Evolutionary conservation across 2,329 filamentous ascomycete genomes (phyloP).

Genomic region (Ophidiomyces ophidiicola): DNA sequence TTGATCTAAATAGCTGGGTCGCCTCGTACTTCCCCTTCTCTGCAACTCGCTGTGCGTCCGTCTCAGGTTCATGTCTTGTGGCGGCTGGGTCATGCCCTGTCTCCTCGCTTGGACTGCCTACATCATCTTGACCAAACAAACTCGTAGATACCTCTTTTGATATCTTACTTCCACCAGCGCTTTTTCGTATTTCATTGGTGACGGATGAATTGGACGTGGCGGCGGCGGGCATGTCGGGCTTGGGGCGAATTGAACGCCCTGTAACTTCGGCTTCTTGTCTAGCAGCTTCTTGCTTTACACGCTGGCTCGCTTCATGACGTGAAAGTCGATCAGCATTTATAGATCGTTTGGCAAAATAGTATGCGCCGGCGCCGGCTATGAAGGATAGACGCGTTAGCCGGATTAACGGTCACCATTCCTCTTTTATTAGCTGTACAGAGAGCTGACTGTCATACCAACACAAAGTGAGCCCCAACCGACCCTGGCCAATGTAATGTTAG

Average conservation of each 20-base stretch:
- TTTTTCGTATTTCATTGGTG: constrained; percentile 2
- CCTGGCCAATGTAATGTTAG: constrained; percentile 39
- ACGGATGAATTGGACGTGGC: neutral
- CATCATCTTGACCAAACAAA: constrained; percentile 30
- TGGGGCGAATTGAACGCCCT: neutral
- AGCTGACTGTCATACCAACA: constrained; percentile 47
- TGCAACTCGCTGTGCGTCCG: constrained; percentile 50
- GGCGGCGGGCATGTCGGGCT: neutral
- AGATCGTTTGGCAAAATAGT: constrained; percentile 87
- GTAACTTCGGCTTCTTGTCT: constrained; percentile 11
- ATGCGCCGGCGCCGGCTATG: constrained; percentile 74
- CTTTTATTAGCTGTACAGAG: neutral
- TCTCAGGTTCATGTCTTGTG: constrained; percentile 65
- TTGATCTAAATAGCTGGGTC: constrained; percentile 58
- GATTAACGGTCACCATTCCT: neutral
- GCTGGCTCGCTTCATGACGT: constrained; percentile 49
- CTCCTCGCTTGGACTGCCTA: constrained; percentile 59
- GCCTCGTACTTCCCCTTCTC: constrained; percentile 91
- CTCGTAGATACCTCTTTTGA: constrained; percentile 1
- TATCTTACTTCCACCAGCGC: constrained; percentile 1
- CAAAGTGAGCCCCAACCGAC: constrained; percentile 86
- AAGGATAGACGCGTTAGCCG: constrained; percentile 9
- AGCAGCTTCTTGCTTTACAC: constrained; percentile 21
- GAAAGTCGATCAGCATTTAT: constrained; percentile 81
- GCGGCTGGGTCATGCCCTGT: constrained; percentile 69